These are phyloP conservation scores for Chalciporus chontae DNA, from an alignment of 768 basidiomycete genomes.

Conservation along the genomic window DNA sequence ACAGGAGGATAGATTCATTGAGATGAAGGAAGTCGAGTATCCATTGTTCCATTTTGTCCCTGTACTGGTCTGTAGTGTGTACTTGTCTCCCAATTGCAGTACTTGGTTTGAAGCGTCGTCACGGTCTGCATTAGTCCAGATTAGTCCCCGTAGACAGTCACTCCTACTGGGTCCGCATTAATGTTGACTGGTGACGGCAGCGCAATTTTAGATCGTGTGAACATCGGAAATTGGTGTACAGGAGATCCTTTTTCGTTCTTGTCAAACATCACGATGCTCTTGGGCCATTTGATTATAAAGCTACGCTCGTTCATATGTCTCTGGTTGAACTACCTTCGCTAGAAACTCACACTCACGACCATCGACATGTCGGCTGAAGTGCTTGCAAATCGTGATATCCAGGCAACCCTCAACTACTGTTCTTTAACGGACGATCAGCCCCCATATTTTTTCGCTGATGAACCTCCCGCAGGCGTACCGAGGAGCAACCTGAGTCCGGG, in stretches of 20 bases:
- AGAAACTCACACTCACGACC: no score
- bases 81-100: not conserved
- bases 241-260: not conserved
- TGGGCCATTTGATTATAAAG: not conserved
- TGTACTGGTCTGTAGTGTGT: not conserved
- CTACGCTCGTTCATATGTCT: not conserved
- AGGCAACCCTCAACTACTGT: conserved; percentile 38
- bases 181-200: no score
- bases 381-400: conserved; percentile 32
- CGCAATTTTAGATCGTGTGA: no score
- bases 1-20: not conserved
- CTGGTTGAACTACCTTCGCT: no score
- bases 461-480: conserved; percentile 25
- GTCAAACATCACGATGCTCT: not conserved
- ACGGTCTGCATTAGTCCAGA: no score
- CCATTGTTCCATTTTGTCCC: no score
- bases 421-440: conserved; percentile 25
- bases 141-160: no score
- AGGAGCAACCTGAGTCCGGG: conserved; percentile 29
- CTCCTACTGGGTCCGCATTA: no score
- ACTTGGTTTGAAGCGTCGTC: no score
- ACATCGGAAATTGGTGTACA: no score
- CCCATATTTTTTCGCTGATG: conserved; percentile 34
- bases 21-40: not conserved
- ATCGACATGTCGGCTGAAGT: conserved; percentile 18